phyloP scores from a whole-genome alignment of 768 basidiomycete species.

The Kwoniella dendrophila region DNA sequence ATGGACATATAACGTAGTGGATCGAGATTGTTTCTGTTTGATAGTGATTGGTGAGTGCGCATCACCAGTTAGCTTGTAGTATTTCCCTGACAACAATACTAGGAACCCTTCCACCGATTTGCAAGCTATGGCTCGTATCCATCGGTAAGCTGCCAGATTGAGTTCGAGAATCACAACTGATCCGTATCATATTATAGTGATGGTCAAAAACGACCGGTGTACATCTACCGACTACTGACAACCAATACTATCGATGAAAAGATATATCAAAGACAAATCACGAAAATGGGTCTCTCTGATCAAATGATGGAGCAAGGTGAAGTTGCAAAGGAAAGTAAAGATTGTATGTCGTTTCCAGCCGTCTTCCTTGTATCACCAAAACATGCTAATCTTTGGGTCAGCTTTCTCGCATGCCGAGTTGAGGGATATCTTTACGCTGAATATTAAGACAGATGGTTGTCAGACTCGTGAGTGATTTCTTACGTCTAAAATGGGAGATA shows the following conservation, averaged over 20 bases:
- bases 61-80: background rate
- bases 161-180: too few relatives aligned
- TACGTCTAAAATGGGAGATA: background rate
- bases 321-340: slow-evolving; percentile 73
- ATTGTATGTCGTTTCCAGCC: slow-evolving; percentile 61
- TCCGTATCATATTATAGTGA: slow-evolving; percentile 70
- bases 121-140: slow-evolving; percentile 96
- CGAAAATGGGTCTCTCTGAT: slow-evolving; percentile 85
- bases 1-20: slow-evolving; percentile 63
- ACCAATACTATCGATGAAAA: slow-evolving; percentile 79
- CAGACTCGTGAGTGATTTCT: slow-evolving; percentile 65
- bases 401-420: slow-evolving; percentile 63
- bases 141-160: slow-evolving; percentile 63
- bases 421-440: slow-evolving; percentile 87
- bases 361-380: background rate
- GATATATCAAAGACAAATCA: slow-evolving; percentile 71
- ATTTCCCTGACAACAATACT: slow-evolving; percentile 6
- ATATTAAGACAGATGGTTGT: slow-evolving; percentile 70
- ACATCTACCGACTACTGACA: slow-evolving; percentile 61
- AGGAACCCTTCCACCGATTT: slow-evolving; percentile 66
- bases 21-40: slow-evolving; percentile 70
- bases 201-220: slow-evolving; percentile 88
- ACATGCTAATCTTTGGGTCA: slow-evolving; percentile 1
- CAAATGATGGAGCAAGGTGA: slow-evolving; percentile 60
- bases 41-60: slow-evolving; percentile 51